These are phyloP conservation scores for Pythium brachiatum DNA, from an alignment of 352 stramenopile species.

Conservation along the genomic window DNA sequence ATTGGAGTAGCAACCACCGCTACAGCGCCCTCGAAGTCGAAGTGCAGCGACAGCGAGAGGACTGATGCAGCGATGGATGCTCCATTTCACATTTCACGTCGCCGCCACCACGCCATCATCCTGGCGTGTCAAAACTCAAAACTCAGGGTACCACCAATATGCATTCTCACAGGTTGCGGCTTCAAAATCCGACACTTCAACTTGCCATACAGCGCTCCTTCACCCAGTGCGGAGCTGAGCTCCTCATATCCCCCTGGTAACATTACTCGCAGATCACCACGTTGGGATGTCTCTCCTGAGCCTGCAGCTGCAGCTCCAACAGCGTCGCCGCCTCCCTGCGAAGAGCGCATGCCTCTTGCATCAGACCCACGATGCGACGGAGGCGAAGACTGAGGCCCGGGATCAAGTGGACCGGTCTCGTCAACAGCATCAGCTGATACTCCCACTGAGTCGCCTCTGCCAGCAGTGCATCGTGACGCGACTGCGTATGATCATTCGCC, in stretches of 20 bases:
- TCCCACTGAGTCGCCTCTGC: background rate
- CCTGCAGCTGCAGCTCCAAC: background rate
- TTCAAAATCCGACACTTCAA: background rate
- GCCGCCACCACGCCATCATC: no score
- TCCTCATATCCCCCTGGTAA: no score
- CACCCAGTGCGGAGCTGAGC: no score
- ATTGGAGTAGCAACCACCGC: no score
- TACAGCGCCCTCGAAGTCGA: no score
- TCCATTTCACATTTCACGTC: no score
- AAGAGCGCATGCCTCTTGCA: background rate
- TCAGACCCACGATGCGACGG: background rate
- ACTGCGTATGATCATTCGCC: no score
- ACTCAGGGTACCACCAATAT: background rate
- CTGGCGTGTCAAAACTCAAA: no score
- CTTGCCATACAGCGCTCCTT: no score
- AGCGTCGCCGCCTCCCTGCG: background rate
- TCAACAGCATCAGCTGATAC: background rate
- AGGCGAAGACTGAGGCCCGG: background rate
- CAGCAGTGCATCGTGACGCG: background rate
- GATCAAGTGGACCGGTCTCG: background rate
- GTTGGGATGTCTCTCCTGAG: background rate
- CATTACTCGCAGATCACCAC: background rate
- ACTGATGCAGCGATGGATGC: no score
- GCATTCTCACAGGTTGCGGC: background rate
- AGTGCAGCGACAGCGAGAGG: no score